Conservation (phyloP, 2,329 filamentous ascomycete species). For the Fusarium aywerte region DNA sequence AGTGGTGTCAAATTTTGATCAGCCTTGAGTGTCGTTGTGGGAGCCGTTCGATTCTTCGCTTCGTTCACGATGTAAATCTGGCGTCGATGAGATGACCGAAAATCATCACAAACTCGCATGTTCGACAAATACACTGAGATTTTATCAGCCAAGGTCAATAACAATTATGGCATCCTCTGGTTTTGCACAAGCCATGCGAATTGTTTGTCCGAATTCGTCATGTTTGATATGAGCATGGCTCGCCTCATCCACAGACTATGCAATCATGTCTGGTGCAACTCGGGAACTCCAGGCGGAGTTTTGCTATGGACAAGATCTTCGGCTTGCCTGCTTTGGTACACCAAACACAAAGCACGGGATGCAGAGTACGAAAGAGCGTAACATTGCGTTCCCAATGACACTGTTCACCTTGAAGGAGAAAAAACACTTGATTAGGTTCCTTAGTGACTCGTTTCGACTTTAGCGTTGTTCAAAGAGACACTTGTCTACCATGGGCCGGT, state of each 20-base stretch:
- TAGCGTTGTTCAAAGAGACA: constrained; percentile 13
- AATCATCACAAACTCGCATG: not conserved
- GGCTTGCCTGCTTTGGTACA: constrained; percentile 23
- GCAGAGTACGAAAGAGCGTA: constrained; percentile 19
- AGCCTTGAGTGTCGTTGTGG: not conserved
- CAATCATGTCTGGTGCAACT: constrained; percentile 34
- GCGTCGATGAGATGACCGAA: not conserved
- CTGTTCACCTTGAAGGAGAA: constrained; percentile 28
- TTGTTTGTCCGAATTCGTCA: constrained; percentile 25
- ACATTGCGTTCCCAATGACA: constrained; percentile 23
- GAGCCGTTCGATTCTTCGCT: constrained; percentile 12
- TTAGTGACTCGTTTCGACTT: not conserved
- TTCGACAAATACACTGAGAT: not conserved
- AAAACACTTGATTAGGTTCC: constrained; percentile 28
- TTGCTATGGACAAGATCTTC: constrained; percentile 21
- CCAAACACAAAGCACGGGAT: constrained; percentile 22
- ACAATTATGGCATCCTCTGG: not conserved
- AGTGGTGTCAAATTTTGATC: constrained; percentile 10
- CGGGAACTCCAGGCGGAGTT: constrained; percentile 17
- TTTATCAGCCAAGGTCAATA: constrained; percentile 18
- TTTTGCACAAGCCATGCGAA: not conserved
- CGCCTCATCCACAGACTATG: constrained; percentile 14
- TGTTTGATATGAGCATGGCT: constrained; percentile 20
- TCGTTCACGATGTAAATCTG: not conserved
- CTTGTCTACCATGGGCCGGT: constrained; percentile 9